Conservation (phyloP, 768 basidiomycete genomes). For the Phaeolepiota aurea region DNA sequence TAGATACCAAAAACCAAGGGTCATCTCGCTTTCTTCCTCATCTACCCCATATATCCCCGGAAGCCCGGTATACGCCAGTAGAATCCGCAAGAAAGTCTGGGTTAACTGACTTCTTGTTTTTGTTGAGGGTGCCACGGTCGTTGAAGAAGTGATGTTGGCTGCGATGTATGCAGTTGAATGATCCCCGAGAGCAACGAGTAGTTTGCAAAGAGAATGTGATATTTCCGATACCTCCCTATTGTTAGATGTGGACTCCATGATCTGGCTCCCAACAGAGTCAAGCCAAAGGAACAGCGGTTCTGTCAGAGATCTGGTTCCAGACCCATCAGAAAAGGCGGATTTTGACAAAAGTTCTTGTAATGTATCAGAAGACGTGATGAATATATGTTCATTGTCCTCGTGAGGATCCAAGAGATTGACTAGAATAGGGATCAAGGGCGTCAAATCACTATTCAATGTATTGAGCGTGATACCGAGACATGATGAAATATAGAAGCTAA, state of each 20-base stretch:
- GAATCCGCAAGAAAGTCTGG: slow-evolving; percentile 62
- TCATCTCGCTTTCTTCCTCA: slow-evolving; percentile 84
- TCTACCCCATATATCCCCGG: slow-evolving; percentile 75
- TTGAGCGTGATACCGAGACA: slow-evolving; percentile 1
- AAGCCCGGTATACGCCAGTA: slow-evolving; percentile 65
- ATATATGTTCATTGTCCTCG: slow-evolving; percentile 41
- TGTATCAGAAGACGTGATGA: slow-evolving; percentile 60
- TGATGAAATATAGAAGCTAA: slow-evolving; percentile 23
- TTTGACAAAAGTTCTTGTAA: slow-evolving; percentile 73
- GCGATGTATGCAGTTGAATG: slow-evolving; percentile 80
- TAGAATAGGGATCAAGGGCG: slow-evolving; percentile 54
- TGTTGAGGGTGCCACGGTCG: slow-evolving; percentile 21
- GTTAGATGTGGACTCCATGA: slow-evolving; percentile 25
- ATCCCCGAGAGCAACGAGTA: slow-evolving; percentile 76
- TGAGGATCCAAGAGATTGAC: slow-evolving; percentile 55
- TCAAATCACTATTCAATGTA: slow-evolving; percentile 46
- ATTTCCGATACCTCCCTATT: slow-evolving; percentile 43
- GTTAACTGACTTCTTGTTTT: slow-evolving; percentile 42
- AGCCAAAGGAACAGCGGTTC: slow-evolving; percentile 85
- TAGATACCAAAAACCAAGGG: slow-evolving; percentile 84
- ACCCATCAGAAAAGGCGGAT: slow-evolving; percentile 64
- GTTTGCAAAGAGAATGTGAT: slow-evolving; percentile 70
- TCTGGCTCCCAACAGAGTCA: slow-evolving; percentile 40
- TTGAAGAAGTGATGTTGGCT: slow-evolving; percentile 46
- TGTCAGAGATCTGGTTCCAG: slow-evolving; percentile 63